Percentiles rank a stretch among this genome's conserved stretches.
phyloP scores from a whole-genome alignment of 306 rosid species.

The Gillenia trifoliata region DNA sequence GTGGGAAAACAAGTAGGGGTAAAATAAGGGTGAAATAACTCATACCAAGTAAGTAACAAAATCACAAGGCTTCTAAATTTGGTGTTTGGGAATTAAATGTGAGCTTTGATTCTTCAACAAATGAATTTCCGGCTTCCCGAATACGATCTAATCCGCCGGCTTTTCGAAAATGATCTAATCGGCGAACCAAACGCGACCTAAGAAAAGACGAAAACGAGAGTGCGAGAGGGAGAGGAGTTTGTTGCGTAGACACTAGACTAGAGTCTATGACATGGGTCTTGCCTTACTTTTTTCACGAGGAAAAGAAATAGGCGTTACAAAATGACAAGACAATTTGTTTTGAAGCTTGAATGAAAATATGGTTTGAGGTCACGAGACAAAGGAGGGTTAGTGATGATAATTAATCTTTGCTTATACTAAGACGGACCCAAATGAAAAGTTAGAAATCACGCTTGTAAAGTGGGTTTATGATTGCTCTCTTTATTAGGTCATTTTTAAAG shows the following conservation, averaged over 20 bases:
- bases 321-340: background rate
- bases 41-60: background rate
- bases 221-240: background rate
- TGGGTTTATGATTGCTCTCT: background rate
- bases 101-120: background rate
- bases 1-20: background rate
- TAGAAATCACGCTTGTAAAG: background rate
- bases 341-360: conserved; percentile 2
- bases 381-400: background rate
- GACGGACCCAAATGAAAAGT: background rate
- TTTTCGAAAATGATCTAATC: background rate
- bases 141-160: background rate
- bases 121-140: background rate
- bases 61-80: background rate
- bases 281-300: background rate
- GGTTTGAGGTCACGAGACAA: background rate
- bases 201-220: background rate
- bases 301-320: background rate
- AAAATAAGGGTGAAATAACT: background rate
- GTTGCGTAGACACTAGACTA: background rate
- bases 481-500: background rate
- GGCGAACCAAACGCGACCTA: background rate
- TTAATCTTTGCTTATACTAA: background rate
- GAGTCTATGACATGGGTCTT: background rate
- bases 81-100: background rate